These are phyloP conservation scores for Desmodesmus armatus DNA, from an alignment of 139 green algal species.

Conservation along the genomic window DNA sequence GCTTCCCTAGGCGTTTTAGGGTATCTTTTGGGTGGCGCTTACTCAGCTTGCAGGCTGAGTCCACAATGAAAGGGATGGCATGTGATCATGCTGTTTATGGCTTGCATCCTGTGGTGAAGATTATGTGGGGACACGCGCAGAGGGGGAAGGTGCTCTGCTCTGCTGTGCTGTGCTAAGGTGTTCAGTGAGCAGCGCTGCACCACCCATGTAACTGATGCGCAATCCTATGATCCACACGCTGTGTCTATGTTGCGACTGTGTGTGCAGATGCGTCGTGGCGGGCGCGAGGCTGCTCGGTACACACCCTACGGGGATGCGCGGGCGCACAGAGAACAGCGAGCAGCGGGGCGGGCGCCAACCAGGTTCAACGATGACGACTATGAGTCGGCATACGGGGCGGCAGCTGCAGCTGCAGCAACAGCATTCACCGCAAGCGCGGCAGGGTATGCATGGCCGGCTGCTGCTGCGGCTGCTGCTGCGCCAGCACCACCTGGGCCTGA, in stretches of 20 bases:
- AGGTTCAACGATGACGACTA: not conserved
- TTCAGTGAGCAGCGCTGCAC: not conserved
- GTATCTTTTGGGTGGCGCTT: no score
- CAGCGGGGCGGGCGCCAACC: not conserved
- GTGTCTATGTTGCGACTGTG: not conserved
- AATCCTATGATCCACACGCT: no score
- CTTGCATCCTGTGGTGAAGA: not conserved
- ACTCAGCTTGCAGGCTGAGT: no score
- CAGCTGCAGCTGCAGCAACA: slow-evolving; percentile 2
- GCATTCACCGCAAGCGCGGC: not conserved
- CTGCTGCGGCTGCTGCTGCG: not conserved
- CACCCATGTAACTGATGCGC: no score
- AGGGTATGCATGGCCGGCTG: not conserved
- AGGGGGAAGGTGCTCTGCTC: not conserved
- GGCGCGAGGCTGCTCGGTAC: not conserved
- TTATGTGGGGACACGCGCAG: not conserved
- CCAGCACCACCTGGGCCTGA: not conserved
- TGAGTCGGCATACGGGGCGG: no score
- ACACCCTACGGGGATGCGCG: not conserved
- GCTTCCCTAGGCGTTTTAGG: no score
- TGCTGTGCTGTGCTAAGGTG: not conserved
- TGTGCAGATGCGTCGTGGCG: not conserved
- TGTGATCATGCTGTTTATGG: no score
- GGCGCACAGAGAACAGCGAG: no score
- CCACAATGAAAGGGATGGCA: no score